Conservation (phyloP, 2,329 filamentous ascomycete genomes). For the Pseudogymnoascus pannorum region DNA sequence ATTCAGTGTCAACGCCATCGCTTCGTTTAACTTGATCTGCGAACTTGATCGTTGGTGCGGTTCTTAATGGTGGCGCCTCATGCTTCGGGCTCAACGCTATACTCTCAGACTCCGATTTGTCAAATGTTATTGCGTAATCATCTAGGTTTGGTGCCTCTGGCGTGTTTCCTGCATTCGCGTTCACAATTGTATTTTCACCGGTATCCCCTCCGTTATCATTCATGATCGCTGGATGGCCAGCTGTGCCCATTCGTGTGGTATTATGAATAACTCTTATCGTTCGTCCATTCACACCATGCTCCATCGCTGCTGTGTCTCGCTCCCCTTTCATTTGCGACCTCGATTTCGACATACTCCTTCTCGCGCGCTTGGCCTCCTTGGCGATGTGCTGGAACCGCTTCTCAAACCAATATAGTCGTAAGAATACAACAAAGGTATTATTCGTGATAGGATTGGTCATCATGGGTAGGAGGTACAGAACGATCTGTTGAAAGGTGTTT, state of each 20-base stretch:
- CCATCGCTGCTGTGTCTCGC: conserved; percentile 35
- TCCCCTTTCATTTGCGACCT: conserved; percentile 38
- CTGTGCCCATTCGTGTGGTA: conserved; percentile 30
- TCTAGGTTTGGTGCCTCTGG: not conserved
- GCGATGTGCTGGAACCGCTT: conserved; percentile 86
- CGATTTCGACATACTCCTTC: conserved; percentile 53
- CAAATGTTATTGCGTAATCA: conserved; percentile 7
- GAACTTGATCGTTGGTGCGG: conserved; percentile 46
- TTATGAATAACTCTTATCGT: conserved; percentile 60
- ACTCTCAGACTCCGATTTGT: not conserved
- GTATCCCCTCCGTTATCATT: not conserved
- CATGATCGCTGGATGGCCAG: not conserved
- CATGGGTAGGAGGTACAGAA: conserved; percentile 65
- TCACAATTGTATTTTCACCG: not conserved
- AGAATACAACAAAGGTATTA: conserved; percentile 78
- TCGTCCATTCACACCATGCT: conserved; percentile 55
- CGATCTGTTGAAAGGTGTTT: conserved; percentile 65
- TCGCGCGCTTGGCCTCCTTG: conserved; percentile 59
- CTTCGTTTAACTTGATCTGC: conserved; percentile 57
- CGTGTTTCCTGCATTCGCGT: not conserved
- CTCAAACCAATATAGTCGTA: conserved; percentile 96
- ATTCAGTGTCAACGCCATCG: conserved; percentile 47
- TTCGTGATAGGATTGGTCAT: conserved; percentile 77
- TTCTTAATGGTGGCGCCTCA: conserved; percentile 11
- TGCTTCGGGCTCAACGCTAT: not conserved